A percentile compares a stretch with the other conserved stretches of the same genome.
These are phyloP conservation scores for Russula sp. DNA, from an alignment of 768 basidiomycete species.

Conservation along the genomic window DNA sequence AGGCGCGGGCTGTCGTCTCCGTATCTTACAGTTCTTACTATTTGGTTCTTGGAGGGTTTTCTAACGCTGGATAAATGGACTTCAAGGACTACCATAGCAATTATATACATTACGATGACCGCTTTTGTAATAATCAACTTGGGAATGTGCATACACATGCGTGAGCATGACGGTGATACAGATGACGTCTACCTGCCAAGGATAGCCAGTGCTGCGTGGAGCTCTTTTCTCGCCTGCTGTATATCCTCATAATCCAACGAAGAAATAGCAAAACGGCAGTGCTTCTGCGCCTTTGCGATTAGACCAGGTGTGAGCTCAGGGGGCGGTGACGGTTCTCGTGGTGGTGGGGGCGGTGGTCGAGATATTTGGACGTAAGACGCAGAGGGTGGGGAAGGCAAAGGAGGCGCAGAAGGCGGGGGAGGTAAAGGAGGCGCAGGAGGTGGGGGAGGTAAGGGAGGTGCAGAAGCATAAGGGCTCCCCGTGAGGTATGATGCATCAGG, in stretches of 20 bases:
- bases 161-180: background rate
- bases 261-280: conserved; percentile 89
- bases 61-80: background rate
- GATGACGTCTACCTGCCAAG: conserved; percentile 51
- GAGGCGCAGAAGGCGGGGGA: conserved; percentile 26
- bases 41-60: background rate
- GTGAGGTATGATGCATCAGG: conserved; percentile 13
- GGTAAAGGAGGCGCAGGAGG: conserved; percentile 16
- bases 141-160: background rate
- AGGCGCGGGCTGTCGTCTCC: background rate
- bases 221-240: conserved; percentile 80
- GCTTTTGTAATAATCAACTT: conserved; percentile 5
- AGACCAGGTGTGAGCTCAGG: conserved; percentile 58
- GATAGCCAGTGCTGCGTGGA: conserved; percentile 67
- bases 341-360: conserved; percentile 19
- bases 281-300: conserved; percentile 81
- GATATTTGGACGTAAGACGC: conserved; percentile 24
- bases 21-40: background rate
- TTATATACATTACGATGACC: conserved; percentile 9
- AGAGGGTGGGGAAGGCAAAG: conserved; percentile 26
- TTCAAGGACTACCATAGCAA: background rate
- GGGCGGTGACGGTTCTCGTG: conserved; percentile 23
- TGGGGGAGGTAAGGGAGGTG: conserved; percentile 14
- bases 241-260: conserved; percentile 95
- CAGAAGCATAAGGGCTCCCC: conserved; percentile 11